Conservation (phyloP, 495 filamentous ascomycete genomes). For the Daldinia childiae region DNA sequence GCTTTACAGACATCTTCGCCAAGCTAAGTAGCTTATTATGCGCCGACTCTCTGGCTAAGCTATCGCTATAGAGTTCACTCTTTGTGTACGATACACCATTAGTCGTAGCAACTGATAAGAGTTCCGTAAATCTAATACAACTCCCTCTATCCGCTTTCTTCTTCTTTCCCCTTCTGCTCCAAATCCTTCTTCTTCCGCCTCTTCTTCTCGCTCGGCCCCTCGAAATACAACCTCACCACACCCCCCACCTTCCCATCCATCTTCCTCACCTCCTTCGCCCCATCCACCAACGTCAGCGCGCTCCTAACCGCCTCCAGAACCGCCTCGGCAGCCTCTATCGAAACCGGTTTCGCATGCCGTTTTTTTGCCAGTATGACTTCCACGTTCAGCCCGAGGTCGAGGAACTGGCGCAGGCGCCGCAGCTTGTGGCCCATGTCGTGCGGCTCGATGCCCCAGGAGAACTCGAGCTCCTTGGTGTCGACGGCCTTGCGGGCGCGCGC, state of each 20-base stretch:
- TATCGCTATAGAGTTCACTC: background rate
- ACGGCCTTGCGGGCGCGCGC: constrained; percentile 22
- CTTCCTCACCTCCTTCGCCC: constrained; percentile 51
- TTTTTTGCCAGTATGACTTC: constrained; percentile 66
- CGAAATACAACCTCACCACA: constrained; percentile 48
- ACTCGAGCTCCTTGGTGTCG: constrained; percentile 73
- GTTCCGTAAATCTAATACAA: background rate
- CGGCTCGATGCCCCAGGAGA: constrained; percentile 82
- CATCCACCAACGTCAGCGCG: constrained; percentile 42
- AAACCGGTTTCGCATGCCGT: constrained; percentile 44
- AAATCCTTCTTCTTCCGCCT: constrained; percentile 11
- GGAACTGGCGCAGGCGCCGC: constrained; percentile 66
- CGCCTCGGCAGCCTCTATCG: constrained; percentile 48
- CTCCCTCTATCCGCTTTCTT: background rate
- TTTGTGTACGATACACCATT: background rate
- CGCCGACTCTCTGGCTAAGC: background rate
- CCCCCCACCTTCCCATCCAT: constrained; percentile 51
- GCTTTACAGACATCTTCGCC: background rate
- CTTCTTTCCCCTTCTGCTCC: background rate
- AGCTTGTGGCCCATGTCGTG: constrained; percentile 72
- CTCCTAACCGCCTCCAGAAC: constrained; percentile 48
- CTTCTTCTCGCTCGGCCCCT: constrained; percentile 43
- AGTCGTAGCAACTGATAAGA: background rate
- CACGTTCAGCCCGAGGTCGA: constrained; percentile 70
- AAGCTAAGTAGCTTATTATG: background rate